Evolutionary conservation across 2,329 filamentous ascomycete genomes (phyloP), one percentile per base, ranked within the genome.

Genomic region (Talaromyces islandicus): DNA sequence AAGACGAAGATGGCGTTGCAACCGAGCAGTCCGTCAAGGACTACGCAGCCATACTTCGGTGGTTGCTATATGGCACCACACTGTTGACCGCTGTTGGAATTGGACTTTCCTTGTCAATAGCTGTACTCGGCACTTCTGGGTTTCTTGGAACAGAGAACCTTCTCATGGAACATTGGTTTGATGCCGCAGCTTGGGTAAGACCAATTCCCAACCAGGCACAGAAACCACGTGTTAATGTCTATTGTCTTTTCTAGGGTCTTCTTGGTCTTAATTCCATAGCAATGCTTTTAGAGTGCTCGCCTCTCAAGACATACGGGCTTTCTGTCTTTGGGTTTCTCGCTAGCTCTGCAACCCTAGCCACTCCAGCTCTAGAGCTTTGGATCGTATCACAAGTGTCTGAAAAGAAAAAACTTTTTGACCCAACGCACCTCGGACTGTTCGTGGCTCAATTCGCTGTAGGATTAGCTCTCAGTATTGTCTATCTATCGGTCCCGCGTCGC

Each of bases 1-100:
- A 86, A 65, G 89, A 92, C 68, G 75, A 81, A 62, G 89, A 92
- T 73, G 89, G 89, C 52, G 79, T 81, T 64, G 88, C 87, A 27
- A 88, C 85, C 0, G 80, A 83, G 46, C 85, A 88, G 68, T 85
- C 86, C 1, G 70, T 85, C 57, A 80, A 81, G 25, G 79, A 79
- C 43, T 92, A 87, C 69, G 88, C 87, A 29, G 81, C 84, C 63
- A 83, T 77, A 60, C 67, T 80, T 60, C 81, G 86, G 59, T 88
- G 88, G 69, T 17, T 56, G 19, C n/a, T 56, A 11, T 62, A 76
- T 4, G 69, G 79, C 24, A 77, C 89, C 50, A 69, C 85, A 6
- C 38, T 85, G 4, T 78, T 84, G n/a, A 82, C 85, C 0, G 59
- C 78, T 11, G 61, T 78, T 41, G 87, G 87, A 2, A 72, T 85